Evolutionary conservation across 2,329 filamentous ascomycete species (phyloP).

Genomic region (Colletotrichum aenigma): DNA sequence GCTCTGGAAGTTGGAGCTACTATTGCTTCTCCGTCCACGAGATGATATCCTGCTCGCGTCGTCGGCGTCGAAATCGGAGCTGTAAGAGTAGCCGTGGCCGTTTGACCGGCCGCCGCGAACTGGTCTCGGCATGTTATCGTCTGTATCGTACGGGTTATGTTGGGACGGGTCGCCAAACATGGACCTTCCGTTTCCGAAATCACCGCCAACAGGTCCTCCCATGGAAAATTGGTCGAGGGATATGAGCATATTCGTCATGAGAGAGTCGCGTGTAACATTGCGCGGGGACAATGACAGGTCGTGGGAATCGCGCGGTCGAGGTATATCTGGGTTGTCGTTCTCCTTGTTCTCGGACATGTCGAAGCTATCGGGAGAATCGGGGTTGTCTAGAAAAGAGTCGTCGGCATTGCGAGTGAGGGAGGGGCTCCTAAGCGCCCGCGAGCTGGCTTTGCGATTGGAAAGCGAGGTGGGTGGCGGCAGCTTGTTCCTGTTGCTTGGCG

Average conservation of each 20-base stretch:
- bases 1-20: constrained; percentile 73
- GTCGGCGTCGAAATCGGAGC: constrained; percentile 64
- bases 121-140: constrained; percentile 13
- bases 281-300: constrained; percentile 81
- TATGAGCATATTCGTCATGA: constrained; percentile 94
- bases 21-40: constrained; percentile 76
- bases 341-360: constrained; percentile 33
- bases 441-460: constrained; percentile 31
- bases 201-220: constrained; percentile 26
- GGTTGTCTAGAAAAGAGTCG: constrained; percentile 42
- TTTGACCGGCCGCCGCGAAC: constrained; percentile 23
- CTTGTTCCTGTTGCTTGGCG: constrained; percentile 14
- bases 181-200: background rate
- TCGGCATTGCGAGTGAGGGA: constrained; percentile 29
- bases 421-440: constrained; percentile 33
- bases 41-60: constrained; percentile 60
- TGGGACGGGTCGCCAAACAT: constrained; percentile 16
- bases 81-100: constrained; percentile 55
- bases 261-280: constrained; percentile 82
- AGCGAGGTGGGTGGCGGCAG: background rate
- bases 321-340: constrained; percentile 29
- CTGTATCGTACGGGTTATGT: constrained; percentile 16
- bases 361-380: constrained; percentile 39
- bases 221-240: constrained; percentile 85
- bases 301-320: constrained; percentile 69